phyloP scores from a whole-genome alignment of 257 asterid species.

The Coffea eugenioides region DNA sequence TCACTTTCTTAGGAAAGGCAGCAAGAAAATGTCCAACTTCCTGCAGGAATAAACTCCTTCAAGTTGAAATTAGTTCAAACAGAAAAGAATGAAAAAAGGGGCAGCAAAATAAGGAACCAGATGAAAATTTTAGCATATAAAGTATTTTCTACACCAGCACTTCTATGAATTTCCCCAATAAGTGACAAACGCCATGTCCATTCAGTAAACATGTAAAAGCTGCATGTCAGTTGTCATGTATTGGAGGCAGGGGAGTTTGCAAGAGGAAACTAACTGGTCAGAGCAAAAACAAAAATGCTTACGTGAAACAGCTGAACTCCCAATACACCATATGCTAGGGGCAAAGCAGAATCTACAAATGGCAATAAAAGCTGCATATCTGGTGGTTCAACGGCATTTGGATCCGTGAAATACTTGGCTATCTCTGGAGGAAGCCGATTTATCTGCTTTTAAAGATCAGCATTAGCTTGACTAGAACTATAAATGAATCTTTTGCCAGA shows the following conservation, averaged over 20 bases:
- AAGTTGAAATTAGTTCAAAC: constrained; percentile 30
- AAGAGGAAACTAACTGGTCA: not conserved
- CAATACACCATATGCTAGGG: constrained; percentile 86
- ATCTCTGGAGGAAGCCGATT: constrained; percentile 91
- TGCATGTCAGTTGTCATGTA: not conserved
- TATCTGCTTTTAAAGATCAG: constrained; percentile 46
- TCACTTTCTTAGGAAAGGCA: constrained; percentile 87
- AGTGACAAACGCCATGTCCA: no score
- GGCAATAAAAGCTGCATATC: constrained; percentile 86
- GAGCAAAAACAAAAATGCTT: constrained; percentile 26
- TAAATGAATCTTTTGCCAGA: constrained; percentile 3
- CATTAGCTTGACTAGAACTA: constrained; percentile 18
- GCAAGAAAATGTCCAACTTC: constrained; percentile 92
- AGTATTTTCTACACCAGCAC: not conserved
- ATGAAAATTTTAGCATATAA: not conserved
- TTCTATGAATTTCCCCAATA: not conserved
- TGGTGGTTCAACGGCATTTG: constrained; percentile 90
- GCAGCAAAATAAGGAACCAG: not conserved
- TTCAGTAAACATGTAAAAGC: no score
- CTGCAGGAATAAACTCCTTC: constrained; percentile 60
- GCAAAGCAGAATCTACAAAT: constrained; percentile 87
- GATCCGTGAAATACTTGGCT: constrained; percentile 88
- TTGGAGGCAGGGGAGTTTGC: not conserved
- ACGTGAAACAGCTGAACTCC: constrained; percentile 87
- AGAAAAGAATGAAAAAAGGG: not conserved